Conservation (phyloP, 108 stramenopile genomes). For the Cylindrotheca closterium region DNA sequence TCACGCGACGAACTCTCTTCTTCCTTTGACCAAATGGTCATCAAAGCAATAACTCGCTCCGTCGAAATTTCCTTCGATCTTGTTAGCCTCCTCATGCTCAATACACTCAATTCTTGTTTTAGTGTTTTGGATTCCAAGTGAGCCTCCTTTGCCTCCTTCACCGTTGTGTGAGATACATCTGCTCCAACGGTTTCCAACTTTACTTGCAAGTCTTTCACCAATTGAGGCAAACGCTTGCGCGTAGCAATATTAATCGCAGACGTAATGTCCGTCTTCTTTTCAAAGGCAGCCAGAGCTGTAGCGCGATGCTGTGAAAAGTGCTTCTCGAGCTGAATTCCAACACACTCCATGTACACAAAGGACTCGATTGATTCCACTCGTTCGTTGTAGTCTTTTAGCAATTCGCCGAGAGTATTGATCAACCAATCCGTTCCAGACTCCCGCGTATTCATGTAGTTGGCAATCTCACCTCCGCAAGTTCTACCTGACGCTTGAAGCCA, state of each 20-base stretch:
- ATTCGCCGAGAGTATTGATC: conserved; percentile 36
- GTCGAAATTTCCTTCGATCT: conserved; percentile 72
- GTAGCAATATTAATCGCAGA: conserved; percentile 86
- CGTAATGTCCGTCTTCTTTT: conserved; percentile 83
- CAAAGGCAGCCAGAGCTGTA: conserved; percentile 72
- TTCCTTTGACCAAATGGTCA: conserved; percentile 73
- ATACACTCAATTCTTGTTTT: conserved; percentile 68
- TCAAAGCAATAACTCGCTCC: conserved; percentile 67
- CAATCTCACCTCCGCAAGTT: conserved; percentile 30
- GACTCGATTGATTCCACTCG: conserved; percentile 80
- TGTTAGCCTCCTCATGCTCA: conserved; percentile 65
- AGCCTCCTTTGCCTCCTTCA: conserved; percentile 82
- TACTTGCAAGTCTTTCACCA: conserved; percentile 71
- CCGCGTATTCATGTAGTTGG: conserved; percentile 31
- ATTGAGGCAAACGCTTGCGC: conserved; percentile 59
- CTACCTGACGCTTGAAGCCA: conserved; percentile 17
- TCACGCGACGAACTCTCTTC: conserved; percentile 27
- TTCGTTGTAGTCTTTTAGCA: conserved; percentile 61
- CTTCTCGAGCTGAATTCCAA: conserved; percentile 81
- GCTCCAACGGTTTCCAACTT: conserved; percentile 65
- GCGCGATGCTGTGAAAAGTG: conserved; percentile 66
- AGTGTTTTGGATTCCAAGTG: conserved; percentile 77
- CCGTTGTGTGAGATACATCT: conserved; percentile 77
- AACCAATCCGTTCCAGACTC: conserved; percentile 42
- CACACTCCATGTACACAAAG: conserved; percentile 87